Conservation (phyloP, 2,329 filamentous ascomycete species). For the Arachnomyces sp. region DNA sequence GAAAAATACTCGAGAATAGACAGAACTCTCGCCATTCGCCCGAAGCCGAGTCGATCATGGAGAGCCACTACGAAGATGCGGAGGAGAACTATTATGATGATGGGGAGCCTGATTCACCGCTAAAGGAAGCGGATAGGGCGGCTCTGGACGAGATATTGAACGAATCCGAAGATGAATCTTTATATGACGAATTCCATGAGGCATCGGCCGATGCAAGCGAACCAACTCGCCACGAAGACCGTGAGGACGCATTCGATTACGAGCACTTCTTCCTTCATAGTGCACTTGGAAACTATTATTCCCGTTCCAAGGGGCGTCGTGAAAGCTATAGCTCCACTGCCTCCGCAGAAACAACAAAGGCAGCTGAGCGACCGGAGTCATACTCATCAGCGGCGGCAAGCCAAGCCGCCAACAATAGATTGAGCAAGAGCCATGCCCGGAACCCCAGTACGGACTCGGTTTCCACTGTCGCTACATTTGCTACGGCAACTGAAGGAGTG, state of each 20-base stretch:
- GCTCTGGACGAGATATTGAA: slow-evolving; percentile 47
- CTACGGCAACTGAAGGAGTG: slow-evolving; percentile 51
- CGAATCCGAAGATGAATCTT: slow-evolving; percentile 22
- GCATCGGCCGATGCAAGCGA: slow-evolving; percentile 37
- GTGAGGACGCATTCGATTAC: slow-evolving; percentile 92
- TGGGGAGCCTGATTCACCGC: slow-evolving; percentile 21
- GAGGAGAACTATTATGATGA: slow-evolving; percentile 33
- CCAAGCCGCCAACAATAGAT: slow-evolving; percentile 10
- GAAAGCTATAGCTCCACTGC: slow-evolving; percentile 33
- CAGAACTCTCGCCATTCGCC: slow-evolving; percentile 3
- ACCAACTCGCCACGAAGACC: slow-evolving; percentile 75
- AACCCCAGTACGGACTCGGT: slow-evolving; percentile 51
- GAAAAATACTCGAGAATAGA: too few species aligned
- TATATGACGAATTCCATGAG: slow-evolving; percentile 26
- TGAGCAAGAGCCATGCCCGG: slow-evolving; percentile 34
- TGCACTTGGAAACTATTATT: slow-evolving; percentile 60
- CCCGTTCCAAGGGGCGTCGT: slow-evolving; percentile 20
- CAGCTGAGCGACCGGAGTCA: slow-evolving; percentile 12
- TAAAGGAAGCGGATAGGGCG: slow-evolving; percentile 55
- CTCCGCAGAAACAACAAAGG: slow-evolving; percentile 45
- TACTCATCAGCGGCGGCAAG: slow-evolving; percentile 7
- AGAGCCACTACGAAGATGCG: slow-evolving; percentile 37
- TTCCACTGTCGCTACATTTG: slow-evolving; percentile 55
- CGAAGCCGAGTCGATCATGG: slow-evolving; percentile 22
- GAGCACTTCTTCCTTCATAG: slow-evolving; percentile 93